These are phyloP conservation scores for Novymonas esmeraldas DNA, from an alignment of 208 protist genomes.

Conservation along the genomic window DNA sequence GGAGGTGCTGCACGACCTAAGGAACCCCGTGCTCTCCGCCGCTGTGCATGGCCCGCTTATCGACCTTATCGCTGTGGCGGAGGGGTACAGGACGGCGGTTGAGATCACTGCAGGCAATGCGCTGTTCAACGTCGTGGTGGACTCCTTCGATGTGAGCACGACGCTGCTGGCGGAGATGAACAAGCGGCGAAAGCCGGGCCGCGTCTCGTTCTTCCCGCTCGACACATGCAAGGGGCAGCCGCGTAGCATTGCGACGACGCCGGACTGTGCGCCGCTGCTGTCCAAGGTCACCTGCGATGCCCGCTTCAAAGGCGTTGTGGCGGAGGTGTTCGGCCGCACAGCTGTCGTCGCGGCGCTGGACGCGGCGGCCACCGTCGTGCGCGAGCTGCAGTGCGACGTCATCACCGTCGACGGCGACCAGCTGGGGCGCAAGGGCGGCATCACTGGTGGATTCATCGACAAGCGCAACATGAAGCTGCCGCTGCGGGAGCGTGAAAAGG, in stretches of 20 bases:
- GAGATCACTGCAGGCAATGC: conserved; percentile 95
- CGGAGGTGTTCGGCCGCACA: conserved; percentile 95
- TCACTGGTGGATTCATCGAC: conserved; percentile 97
- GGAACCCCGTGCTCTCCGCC: conserved; percentile 38
- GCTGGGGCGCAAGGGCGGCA: conserved; percentile 86
- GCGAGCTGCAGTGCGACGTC: conserved; percentile 88
- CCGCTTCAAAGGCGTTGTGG: conserved; percentile 81
- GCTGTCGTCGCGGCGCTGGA: conserved; percentile 91
- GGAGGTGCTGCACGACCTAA: conserved; percentile 70
- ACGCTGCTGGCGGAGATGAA: conserved; percentile 94
- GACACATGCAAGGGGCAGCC: conserved; percentile 85
- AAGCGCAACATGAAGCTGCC: conserved; percentile 78
- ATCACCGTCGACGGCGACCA: conserved; percentile 95
- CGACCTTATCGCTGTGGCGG: conserved; percentile 93
- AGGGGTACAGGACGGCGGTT: conserved; percentile 91
- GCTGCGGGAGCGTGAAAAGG: conserved; percentile 55
- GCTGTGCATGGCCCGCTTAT: conserved; percentile 96
- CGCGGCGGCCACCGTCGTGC: conserved; percentile 61
- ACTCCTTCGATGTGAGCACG: conserved; percentile 94
- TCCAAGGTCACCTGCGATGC: conserved; percentile 76
- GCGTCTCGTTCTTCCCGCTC: conserved; percentile 98
- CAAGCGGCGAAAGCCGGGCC: conserved; percentile 76
- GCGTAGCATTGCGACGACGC: conserved; percentile 49
- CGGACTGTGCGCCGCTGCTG: conserved; percentile 74
- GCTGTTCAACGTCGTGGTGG: conserved; percentile 98